Base-by-base conservation (phyloP, 768 basidiomycete species). In the Rubroboletus pulcherrimus region DNA sequence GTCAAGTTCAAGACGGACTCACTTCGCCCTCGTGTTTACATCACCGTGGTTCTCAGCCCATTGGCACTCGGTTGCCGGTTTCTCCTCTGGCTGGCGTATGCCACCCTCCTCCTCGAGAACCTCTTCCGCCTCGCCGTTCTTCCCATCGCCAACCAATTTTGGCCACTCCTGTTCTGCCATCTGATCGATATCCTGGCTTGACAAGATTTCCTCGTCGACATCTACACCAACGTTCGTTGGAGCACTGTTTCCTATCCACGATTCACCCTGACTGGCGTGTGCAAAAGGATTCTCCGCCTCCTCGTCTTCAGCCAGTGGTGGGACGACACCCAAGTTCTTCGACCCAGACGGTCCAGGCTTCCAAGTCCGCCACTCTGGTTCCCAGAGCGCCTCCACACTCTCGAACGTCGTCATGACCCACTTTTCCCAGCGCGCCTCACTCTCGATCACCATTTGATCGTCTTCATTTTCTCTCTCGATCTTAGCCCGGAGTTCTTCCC, bases 331-430 rank as follows among this genome's bases (percentile, higher is more conserved):
- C 26, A 42, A 24, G 34, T 61, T 61, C 10, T 58, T 52, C 5
- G 53, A 33, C 26, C 42, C 51, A 1, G 51, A 46, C 26, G 9
- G 48, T 15, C 38, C 51, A 21, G 86, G 83, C 64, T 70, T 81
- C 86, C 87, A 87, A 10, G 73, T 75, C 66, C 73, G 83, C 68
- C 77, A 80, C 51, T 76, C 61, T 35, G 78, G 71, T 43, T 89
- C 85, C 93, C 93, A 97, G 10, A 94, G 77, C 1, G 85, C 88
- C 71, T 95, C 89, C 26, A 90, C 77, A 61, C 93, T 95, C 72
- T 97, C 88, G 64, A 97, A 98, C 0, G 89, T 83, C 7, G 93
- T 89, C 85, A 91, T 88, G 30, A 91, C 82, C 78, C 81, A 86
- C 58, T 75, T 74, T 63, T 88, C 85, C 91, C 91, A 93, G 17